A percentile compares a stretch with the other conserved stretches of the same genome.
Evolutionary conservation across 1,139 yeast genomes (phyloP).

Genomic region (Geotrichum restrictum): DNA sequence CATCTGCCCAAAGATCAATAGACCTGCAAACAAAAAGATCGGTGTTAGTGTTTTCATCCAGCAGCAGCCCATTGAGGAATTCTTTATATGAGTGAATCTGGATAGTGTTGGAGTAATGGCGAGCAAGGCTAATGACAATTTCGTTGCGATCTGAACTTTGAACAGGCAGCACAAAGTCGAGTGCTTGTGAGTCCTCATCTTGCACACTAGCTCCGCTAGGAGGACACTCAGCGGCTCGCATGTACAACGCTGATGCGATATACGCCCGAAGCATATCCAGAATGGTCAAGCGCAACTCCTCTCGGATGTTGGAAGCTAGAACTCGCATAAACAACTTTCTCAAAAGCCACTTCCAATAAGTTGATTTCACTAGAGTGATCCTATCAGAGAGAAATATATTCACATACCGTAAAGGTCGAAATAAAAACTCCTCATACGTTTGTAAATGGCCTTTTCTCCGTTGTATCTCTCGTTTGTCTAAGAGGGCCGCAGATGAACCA

Average conservation of each 20-base stretch:
- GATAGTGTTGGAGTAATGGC: not conserved
- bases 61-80: slow-evolving; percentile 2
- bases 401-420: slow-evolving; percentile 3
- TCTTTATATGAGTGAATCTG: slow-evolving; percentile 11
- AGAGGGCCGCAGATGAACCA: not conserved
- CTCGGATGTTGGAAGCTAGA: not conserved
- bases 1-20: slow-evolving; percentile 11
- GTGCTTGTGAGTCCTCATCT: slow-evolving; percentile 14
- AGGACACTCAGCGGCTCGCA: slow-evolving; percentile 7
- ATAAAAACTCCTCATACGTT: slow-evolving; percentile 11
- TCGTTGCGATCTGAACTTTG: not conserved
- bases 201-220: not conserved
- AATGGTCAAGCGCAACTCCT: not conserved
- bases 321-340: slow-evolving; percentile 11
- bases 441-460: slow-evolving; percentile 11
- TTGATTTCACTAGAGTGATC: slow-evolving; percentile 9
- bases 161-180: slow-evolving; percentile 12
- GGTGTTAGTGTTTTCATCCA: not conserved
- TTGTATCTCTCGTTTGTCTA: slow-evolving; percentile 2
- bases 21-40: slow-evolving; percentile 12
- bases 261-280: slow-evolving; percentile 4
- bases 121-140: slow-evolving; percentile 3
- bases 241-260: slow-evolving; percentile 5
- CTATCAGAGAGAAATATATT: not conserved
- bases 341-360: slow-evolving; percentile 16